Evolutionary conservation across 2,329 filamentous ascomycete genomes (phyloP).

Genomic region (Tetracladium maxilliforme): DNA sequence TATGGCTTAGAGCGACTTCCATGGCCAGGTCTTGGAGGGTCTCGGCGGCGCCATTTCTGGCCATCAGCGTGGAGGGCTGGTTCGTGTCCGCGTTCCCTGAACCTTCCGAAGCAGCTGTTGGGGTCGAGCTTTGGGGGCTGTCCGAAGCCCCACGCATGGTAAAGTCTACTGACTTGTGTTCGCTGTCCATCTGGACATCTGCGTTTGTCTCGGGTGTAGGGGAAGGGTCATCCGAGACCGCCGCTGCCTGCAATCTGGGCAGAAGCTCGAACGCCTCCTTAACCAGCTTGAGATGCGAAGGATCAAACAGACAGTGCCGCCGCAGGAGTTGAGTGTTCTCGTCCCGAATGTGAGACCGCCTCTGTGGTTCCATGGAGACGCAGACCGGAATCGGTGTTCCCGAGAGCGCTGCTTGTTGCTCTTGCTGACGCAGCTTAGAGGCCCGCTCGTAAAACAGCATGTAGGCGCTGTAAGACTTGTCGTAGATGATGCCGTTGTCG

Average conservation of each 20-base stretch:
- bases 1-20: slow-evolving; percentile 42
- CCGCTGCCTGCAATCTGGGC: slow-evolving; percentile 27
- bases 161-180: no score
- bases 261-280: slow-evolving; percentile 43
- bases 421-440: slow-evolving; percentile 42
- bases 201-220: no score
- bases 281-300: slow-evolving; percentile 53
- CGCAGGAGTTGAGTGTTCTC: slow-evolving; percentile 64
- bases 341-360: slow-evolving; percentile 45
- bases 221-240: slow-evolving; percentile 33
- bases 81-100: no score
- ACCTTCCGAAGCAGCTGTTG: no score
- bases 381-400: slow-evolving; percentile 19
- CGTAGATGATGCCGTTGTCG: slow-evolving; percentile 31
- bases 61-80: no score
- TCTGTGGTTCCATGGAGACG: slow-evolving; percentile 14
- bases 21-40: slow-evolving; percentile 33
- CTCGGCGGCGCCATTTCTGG: no score
- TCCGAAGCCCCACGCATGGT: no score
- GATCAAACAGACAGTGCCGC: slow-evolving; percentile 68
- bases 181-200: no score
- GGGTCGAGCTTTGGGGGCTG: no score
- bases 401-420: slow-evolving; percentile 25
- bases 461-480: slow-evolving; percentile 78
- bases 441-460: slow-evolving; percentile 94